Percentiles rank a stretch among this genome's conserved stretches.
phyloP scores from a whole-genome alignment of 2,329 filamentous ascomycete species.

The Trichoderma aggressivum region DNA sequence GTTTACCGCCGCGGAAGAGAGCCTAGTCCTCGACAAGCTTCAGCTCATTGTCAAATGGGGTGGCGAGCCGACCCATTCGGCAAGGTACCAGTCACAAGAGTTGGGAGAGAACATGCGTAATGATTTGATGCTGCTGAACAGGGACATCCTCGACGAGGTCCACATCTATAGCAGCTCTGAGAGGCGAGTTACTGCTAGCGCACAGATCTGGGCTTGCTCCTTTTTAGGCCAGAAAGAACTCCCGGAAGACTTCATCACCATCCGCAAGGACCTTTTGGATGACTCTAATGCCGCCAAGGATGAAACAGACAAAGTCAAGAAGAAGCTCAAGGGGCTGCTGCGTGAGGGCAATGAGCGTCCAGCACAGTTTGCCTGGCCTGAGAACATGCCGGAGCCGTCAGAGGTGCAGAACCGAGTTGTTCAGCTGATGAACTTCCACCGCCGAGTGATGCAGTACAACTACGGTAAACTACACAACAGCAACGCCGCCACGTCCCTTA shows the following conservation, averaged over 20 bases:
- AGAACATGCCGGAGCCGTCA: slow-evolving; percentile 89
- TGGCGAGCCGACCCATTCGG: slow-evolving; percentile 95
- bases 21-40: slow-evolving; percentile 88
- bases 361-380: slow-evolving; percentile 96
- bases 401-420: slow-evolving; percentile 90
- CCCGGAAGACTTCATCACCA: slow-evolving; percentile 78
- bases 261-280: slow-evolving; percentile 91
- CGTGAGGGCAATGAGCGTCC: slow-evolving; percentile 91
- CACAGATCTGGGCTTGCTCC: slow-evolving; percentile 89
- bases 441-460: slow-evolving; percentile 91
- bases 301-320: slow-evolving; percentile 99
- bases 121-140: slow-evolving; percentile 87
- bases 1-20: slow-evolving; percentile 89
- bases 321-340: slow-evolving; percentile 91
- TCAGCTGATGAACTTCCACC: slow-evolving; percentile 96
- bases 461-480: slow-evolving; percentile 75
- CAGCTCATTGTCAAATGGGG: slow-evolving; percentile 99
- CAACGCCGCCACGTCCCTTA: slow-evolving; percentile 61
- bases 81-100: slow-evolving; percentile 92
- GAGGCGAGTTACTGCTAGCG: slow-evolving; percentile 87
- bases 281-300: slow-evolving; percentile 98
- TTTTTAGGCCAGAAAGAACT: slow-evolving; percentile 87
- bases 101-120: slow-evolving; percentile 94
- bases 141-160: slow-evolving; percentile 87
- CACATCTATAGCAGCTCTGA: slow-evolving; percentile 96